Evolutionary conservation across 2,329 filamentous ascomycete species (phyloP), one percentile per base, ranked within the genome.

Genomic region (Ploettnerulaceae sp.): DNA sequence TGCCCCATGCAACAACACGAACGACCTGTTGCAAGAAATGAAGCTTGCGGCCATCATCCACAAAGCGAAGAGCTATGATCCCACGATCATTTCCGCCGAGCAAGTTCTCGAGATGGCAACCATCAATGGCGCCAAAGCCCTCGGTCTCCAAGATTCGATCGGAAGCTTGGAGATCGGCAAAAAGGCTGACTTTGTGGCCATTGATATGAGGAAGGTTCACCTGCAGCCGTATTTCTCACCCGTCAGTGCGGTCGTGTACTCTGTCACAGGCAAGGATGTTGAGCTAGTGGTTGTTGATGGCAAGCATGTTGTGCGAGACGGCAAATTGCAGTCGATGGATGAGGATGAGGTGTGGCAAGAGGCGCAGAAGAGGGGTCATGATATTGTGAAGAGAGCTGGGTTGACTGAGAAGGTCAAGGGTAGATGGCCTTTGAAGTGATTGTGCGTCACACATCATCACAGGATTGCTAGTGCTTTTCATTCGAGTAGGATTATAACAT

Each of bases 181-280:
- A 56, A 65, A 70, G 53, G 79, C 80, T 0, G 78, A 83, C 52
- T 77, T 82, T 45, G 72, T 74, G 7, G 63, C 75, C 1, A 65
- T 76, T 33, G 69, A 77, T 40, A 71, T 77, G 20, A 43, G 26
- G 21, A 44, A 21, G 8, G 26, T 35, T 2, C 41, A 51, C 18
- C 32, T 49, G 21, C 48, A 51, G 26, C 52, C 44, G 3, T 52
- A 40, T 12, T 46, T 52, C 26, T 48, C 40, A 18, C 59, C 70
- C 0, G 57, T 69, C n/a, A 68, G 66, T n/a, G 66, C 66, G 1
- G 54, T 72, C 22, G 69, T 72, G 2, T 72, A 71, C 53, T 67
- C 67, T 8, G 67, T 65, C 1, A 69, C 68, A 1, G 69, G 69
- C 1, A 57, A 64, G 5, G 69, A 73, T 61, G 68, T 73, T 5